phyloP scores from a whole-genome alignment of 1,284 basidiomycete species.

The Fomes fomentarius region DNA sequence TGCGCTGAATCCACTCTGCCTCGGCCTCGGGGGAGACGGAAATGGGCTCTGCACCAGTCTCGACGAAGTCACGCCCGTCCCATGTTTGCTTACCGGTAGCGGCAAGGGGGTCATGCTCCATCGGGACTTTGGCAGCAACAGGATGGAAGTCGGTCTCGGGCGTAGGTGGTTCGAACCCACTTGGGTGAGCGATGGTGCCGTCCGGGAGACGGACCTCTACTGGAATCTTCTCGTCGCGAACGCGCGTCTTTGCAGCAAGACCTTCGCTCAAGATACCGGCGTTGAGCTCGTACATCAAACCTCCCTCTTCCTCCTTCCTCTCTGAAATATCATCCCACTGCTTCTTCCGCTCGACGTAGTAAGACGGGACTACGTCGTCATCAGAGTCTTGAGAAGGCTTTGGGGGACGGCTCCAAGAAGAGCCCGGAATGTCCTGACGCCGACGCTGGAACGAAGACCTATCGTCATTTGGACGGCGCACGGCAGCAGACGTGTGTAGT shows the following conservation, averaged over 20 bases:
- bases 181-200: slow-evolving; percentile 35
- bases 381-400: slow-evolving; percentile 32
- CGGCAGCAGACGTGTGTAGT: slow-evolving; percentile 35
- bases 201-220: slow-evolving; percentile 36
- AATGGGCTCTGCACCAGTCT: slow-evolving; percentile 11
- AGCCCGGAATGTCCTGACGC: slow-evolving; percentile 25
- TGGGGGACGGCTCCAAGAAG: slow-evolving; percentile 32
- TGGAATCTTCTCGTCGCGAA: slow-evolving; percentile 37
- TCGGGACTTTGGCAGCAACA: slow-evolving; percentile 29
- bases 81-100: slow-evolving; percentile 32
- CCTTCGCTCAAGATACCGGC: slow-evolving; percentile 39
- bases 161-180: slow-evolving; percentile 38
- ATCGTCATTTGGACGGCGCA: background rate
- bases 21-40: slow-evolving; percentile 15
- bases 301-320: slow-evolving; percentile 38
- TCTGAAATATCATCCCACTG: slow-evolving; percentile 37
- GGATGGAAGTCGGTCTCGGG: slow-evolving; percentile 37
- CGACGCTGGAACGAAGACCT: slow-evolving; percentile 14
- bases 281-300: slow-evolving; percentile 39
- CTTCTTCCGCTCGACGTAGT: slow-evolving; percentile 38
- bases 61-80: slow-evolving; percentile 28
- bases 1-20: slow-evolving; percentile 23
- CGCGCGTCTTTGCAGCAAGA: slow-evolving; percentile 35
- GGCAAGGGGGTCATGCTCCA: slow-evolving; percentile 27
- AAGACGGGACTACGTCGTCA: slow-evolving; percentile 36